A percentile compares a stretch with the other conserved stretches of the same genome.
Conservation (phyloP, 2,329 filamentous ascomycete genomes). For the Dothistroma septosporum region DNA sequence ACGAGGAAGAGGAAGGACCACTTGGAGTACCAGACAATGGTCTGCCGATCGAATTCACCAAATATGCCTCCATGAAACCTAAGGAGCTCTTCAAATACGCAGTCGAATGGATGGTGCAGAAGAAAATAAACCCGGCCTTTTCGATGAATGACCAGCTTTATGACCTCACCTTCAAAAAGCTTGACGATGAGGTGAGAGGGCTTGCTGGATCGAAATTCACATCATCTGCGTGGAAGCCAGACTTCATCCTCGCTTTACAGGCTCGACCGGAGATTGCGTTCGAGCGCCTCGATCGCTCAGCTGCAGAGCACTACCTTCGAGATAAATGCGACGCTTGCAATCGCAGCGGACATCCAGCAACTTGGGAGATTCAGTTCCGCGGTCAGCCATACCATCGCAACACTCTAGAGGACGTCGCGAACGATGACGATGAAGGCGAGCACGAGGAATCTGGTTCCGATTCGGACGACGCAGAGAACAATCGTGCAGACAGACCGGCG, state of each 20-base stretch:
- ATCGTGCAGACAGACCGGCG: slow-evolving; percentile 34
- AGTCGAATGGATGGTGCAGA: slow-evolving; percentile 77
- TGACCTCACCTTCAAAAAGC: slow-evolving; percentile 62
- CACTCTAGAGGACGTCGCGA: slow-evolving; percentile 60
- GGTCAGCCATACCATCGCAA: slow-evolving; percentile 64
- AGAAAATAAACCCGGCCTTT: slow-evolving; percentile 70
- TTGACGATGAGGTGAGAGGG: slow-evolving; percentile 66
- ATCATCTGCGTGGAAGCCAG: slow-evolving; percentile 64
- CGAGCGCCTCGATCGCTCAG: slow-evolving; percentile 40
- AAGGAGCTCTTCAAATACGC: slow-evolving; percentile 70
- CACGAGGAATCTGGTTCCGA: slow-evolving; percentile 31
- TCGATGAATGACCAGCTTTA: slow-evolving; percentile 61
- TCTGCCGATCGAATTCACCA: slow-evolving; percentile 64
- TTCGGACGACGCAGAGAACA: slow-evolving; percentile 31
- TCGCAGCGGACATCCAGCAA: slow-evolving; percentile 63
- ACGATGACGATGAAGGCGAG: slow-evolving; percentile 53
- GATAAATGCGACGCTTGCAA: slow-evolving; percentile 68
- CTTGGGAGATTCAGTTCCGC: slow-evolving; percentile 58
- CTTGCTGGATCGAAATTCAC: slow-evolving; percentile 67
- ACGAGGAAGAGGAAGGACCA: slow-evolving; percentile 55
- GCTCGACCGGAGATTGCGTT: slow-evolving; percentile 61
- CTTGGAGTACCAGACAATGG: slow-evolving; percentile 55
- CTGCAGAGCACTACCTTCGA: slow-evolving; percentile 35
- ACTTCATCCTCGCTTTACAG: slow-evolving; percentile 63
- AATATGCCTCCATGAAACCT: slow-evolving; percentile 61